Conservation (phyloP, 2,329 filamentous ascomycete species). For the Zymoseptoria passerinii region DNA sequence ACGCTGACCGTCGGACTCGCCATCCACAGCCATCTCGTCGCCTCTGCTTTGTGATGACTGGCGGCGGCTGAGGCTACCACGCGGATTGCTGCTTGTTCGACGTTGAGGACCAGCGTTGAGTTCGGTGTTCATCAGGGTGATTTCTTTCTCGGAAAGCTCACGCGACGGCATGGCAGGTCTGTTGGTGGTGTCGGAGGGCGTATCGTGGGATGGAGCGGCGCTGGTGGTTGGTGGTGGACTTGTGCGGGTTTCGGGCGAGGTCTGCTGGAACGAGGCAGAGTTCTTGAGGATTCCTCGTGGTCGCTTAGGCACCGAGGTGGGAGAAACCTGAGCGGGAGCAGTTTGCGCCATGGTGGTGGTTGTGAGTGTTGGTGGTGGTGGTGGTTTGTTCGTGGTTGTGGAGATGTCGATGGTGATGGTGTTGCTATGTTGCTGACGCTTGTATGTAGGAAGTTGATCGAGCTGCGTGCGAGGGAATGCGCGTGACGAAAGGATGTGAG, state of each 20-base stretch:
- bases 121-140: conserved; percentile 89
- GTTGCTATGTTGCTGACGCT: not conserved
- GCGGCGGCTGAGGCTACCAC: conserved; percentile 61
- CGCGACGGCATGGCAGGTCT: conserved; percentile 38
- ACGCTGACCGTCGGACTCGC: conserved; percentile 58
- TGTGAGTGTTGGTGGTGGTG: not conserved
- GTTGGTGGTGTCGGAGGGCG: conserved; percentile 25
- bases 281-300: conserved; percentile 77
- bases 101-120: conserved; percentile 85
- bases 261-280: conserved; percentile 55
- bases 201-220: conserved; percentile 22
- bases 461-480: not conserved
- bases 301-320: conserved; percentile 31
- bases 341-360: conserved; percentile 23
- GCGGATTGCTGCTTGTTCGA: conserved; percentile 67
- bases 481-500: not conserved
- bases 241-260: conserved; percentile 40
- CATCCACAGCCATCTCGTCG: conserved; percentile 27
- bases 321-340: conserved; percentile 19
- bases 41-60: conserved; percentile 46
- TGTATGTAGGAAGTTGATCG: not conserved
- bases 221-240: conserved; percentile 37
- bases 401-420: not conserved
- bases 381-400: not conserved
- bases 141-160: conserved; percentile 67